These are phyloP conservation scores for Microsporum audouinii DNA, from an alignment of 2,329 filamentous ascomycete genomes.

Conservation along the genomic window DNA sequence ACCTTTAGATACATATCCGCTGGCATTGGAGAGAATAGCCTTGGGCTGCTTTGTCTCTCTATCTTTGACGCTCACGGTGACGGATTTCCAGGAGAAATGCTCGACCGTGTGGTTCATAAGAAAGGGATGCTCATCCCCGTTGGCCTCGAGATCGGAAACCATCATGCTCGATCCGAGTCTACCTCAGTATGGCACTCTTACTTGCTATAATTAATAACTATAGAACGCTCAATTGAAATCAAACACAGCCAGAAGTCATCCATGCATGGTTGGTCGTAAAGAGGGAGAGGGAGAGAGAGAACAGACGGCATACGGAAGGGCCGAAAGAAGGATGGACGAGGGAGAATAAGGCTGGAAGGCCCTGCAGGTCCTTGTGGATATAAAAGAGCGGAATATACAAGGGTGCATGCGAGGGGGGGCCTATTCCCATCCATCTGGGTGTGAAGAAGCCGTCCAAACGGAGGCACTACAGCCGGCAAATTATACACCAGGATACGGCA, in stretches of 20 bases:
- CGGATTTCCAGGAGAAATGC: constrained; percentile 53
- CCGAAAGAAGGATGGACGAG: background rate
- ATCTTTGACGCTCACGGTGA: constrained; percentile 64
- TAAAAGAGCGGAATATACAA: background rate
- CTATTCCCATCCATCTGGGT: background rate
- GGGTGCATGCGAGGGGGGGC: background rate
- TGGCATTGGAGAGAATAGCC: constrained; percentile 51
- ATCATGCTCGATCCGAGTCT: background rate
- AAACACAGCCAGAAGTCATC: background rate
- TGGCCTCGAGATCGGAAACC: constrained; percentile 22
- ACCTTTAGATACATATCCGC: constrained; percentile 55
- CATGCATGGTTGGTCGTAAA: background rate
- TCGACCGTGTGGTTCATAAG: constrained; percentile 50
- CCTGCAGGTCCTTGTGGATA: background rate
- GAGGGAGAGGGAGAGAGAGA: background rate
- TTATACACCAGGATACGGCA: background rate
- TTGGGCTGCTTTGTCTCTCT: constrained; percentile 52
- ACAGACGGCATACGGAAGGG: background rate
- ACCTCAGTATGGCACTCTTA: background rate
- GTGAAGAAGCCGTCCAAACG: background rate
- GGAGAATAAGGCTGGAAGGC: background rate
- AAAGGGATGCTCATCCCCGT: constrained; percentile 19
- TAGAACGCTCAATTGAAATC: background rate
- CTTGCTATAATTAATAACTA: background rate
- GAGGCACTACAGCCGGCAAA: background rate